Evolutionary conservation across 2,329 filamentous ascomycete genomes (phyloP).

Genomic region (Ceratocystis destructans): DNA sequence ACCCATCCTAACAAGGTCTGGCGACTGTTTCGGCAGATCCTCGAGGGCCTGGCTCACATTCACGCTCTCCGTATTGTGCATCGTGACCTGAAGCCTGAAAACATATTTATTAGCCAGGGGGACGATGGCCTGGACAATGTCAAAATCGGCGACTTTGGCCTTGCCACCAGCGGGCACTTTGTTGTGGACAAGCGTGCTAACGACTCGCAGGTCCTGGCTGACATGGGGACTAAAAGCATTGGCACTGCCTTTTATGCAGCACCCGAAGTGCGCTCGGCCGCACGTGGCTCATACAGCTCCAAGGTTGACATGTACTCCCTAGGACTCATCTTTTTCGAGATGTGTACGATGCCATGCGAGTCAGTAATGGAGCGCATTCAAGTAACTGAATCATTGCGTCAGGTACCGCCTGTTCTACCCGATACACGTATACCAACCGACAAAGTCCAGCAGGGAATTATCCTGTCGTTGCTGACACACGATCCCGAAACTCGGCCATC

Average conservation of each 20-base stretch:
- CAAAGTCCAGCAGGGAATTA: slow-evolving; percentile 64
- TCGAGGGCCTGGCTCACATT: slow-evolving; percentile 82
- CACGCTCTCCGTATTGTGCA: slow-evolving; percentile 87
- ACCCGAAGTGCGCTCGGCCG: slow-evolving; percentile 70
- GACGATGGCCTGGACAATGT: slow-evolving; percentile 71
- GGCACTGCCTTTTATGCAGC: slow-evolving; percentile 84
- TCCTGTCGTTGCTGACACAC: slow-evolving; percentile 67
- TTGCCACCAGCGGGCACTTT: slow-evolving; percentile 79
- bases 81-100: slow-evolving; percentile 91
- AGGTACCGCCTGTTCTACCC: slow-evolving; percentile 55
- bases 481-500: slow-evolving; percentile 71
- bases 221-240: slow-evolving; percentile 57
- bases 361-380: slow-evolving; percentile 49
- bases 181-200: slow-evolving; percentile 39
- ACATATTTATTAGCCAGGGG: slow-evolving; percentile 68
- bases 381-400: slow-evolving; percentile 54
- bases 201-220: slow-evolving; percentile 24
- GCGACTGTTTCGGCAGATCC: slow-evolving; percentile 79
- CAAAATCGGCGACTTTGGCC: slow-evolving; percentile 90
- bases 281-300: slow-evolving; percentile 66
- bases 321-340: slow-evolving; percentile 96
- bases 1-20: slow-evolving; percentile 68
- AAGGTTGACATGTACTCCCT: slow-evolving; percentile 99
- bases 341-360: slow-evolving; percentile 62
- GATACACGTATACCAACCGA: slow-evolving; percentile 54